phyloP scores from a whole-genome alignment of 192 early-diverging fungal genomes.

The Coemansia sp. region DNA sequence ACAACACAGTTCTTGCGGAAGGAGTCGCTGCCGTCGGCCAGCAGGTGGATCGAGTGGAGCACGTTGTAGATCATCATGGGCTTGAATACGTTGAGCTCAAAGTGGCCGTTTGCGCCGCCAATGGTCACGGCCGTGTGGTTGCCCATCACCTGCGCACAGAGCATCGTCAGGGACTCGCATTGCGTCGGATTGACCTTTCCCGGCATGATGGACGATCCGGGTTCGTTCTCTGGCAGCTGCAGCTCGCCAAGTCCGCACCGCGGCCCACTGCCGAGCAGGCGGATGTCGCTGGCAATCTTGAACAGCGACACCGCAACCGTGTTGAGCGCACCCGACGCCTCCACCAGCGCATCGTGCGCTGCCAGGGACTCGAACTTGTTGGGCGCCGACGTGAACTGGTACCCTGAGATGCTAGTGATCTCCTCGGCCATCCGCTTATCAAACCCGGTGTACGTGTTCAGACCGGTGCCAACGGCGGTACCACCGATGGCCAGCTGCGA shows the following conservation, averaged over 20 bases:
- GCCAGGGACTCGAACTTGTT: constrained; percentile 99
- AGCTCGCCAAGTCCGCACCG: constrained; percentile 98
- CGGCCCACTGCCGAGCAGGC: constrained; percentile 94
- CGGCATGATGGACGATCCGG: constrained; percentile 99
- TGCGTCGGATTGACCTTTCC: constrained; percentile 99
- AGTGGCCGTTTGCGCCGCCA: constrained; percentile 95
- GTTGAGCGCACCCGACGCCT: constrained; percentile 94
- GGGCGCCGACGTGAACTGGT: constrained; percentile 92
- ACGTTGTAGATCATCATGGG: constrained; percentile 99
- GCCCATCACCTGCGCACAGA: constrained; percentile 98
- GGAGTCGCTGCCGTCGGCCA: constrained; percentile 83
- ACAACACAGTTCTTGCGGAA: constrained; percentile 96
- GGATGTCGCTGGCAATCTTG: constrained; percentile 99
- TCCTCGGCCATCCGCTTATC: constrained; percentile 86
- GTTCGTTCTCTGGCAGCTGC: constrained; percentile 96
- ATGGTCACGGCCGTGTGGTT: constrained; percentile 94
- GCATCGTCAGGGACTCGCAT: constrained; percentile 99
- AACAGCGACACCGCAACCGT: constrained; percentile 91
- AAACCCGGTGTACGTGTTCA: constrained; percentile 94
- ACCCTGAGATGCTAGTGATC: constrained; percentile 84
- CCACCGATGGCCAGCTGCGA: constrained; percentile 96
- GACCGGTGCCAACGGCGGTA: constrained; percentile 95
- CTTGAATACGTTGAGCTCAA: constrained; percentile 99
- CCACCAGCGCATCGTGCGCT: constrained; percentile 97
- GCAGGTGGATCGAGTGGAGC: constrained; percentile 87